A percentile compares a stretch with the other conserved stretches of the same genome.
These are phyloP conservation scores for Penicillium sp. DNA, from an alignment of 2,329 filamentous ascomycete genomes.

Conservation along the genomic window DNA sequence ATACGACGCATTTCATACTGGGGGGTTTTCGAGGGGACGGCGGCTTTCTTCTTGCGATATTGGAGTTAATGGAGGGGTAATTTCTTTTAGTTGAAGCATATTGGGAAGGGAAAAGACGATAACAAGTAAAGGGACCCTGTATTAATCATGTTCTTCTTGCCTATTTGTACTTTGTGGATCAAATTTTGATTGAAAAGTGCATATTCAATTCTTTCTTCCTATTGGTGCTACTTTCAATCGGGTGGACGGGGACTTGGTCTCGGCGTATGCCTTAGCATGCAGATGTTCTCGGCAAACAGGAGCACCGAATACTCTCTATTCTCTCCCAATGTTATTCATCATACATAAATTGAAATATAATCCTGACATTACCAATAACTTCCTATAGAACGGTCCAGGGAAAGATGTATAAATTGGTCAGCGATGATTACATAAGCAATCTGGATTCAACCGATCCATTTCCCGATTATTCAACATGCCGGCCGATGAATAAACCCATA, in stretches of 20 bases:
- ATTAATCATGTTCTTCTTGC: neutral
- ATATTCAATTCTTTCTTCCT: neutral
- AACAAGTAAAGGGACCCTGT: neutral
- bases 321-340: too few relatives aligned
- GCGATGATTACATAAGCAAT: neutral
- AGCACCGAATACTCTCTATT: too few relatives aligned
- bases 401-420: too few relatives aligned
- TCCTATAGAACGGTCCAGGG: too few relatives aligned
- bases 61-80: neutral
- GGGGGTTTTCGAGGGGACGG: neutral
- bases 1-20: neutral
- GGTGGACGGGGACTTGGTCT: too few relatives aligned
- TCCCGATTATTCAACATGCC: slow-evolving; percentile 17
- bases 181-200: neutral
- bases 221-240: too few relatives aligned
- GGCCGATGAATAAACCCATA: slow-evolving; percentile 1
- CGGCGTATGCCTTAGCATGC: too few relatives aligned
- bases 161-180: neutral
- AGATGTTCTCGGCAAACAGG: too few relatives aligned
- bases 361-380: too few relatives aligned
- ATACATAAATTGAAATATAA: too few relatives aligned
- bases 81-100: neutral
- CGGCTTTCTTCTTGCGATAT: neutral
- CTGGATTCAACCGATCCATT: neutral
- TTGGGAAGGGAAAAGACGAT: neutral